Conservation (phyloP, 495 filamentous ascomycete genomes). For the Penicillium verhagenii region DNA sequence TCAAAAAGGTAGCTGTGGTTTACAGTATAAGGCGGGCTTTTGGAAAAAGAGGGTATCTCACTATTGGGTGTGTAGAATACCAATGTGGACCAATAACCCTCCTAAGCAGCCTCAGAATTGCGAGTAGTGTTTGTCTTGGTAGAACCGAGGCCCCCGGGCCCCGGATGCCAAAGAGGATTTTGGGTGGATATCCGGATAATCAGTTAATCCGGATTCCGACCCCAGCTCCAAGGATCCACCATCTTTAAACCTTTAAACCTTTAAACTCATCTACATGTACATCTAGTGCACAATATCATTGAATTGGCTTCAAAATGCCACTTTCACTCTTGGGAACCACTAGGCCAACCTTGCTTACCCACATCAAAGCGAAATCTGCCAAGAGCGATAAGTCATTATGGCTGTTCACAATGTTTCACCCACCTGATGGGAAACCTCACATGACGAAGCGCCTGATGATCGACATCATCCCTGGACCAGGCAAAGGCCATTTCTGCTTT, state of each 20-base stretch:
- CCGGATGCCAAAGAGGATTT: constrained; percentile 10
- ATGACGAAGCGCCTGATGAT: constrained; percentile 28
- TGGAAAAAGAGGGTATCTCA: not conserved
- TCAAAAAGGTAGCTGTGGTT: not conserved
- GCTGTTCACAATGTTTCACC: constrained; percentile 1
- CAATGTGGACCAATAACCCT: not conserved
- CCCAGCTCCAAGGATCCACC: not conserved
- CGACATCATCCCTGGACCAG: constrained; percentile 10
- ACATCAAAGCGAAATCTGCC: not conserved
- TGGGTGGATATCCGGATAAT: not conserved
- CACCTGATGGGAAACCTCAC: constrained; percentile 18
- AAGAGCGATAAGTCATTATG: constrained; percentile 13
- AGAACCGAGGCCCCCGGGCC: not conserved
- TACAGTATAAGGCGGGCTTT: not conserved
- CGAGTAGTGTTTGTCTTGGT: not conserved
- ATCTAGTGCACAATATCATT: too few species aligned
- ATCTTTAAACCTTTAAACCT: not conserved
- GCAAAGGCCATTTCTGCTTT: not conserved
- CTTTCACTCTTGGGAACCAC: too few species aligned
- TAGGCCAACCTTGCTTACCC: not conserved
- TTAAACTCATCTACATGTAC: too few species aligned
- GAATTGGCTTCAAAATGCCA: too few species aligned
- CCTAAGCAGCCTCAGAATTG: not conserved
- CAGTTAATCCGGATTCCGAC: constrained; percentile 5
- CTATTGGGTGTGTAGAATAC: not conserved